Percentiles rank a stretch among this genome's conserved stretches.
phyloP scores from a whole-genome alignment of 2,329 filamentous ascomycete genomes.

The Pyrenophora seminiperda region DNA sequence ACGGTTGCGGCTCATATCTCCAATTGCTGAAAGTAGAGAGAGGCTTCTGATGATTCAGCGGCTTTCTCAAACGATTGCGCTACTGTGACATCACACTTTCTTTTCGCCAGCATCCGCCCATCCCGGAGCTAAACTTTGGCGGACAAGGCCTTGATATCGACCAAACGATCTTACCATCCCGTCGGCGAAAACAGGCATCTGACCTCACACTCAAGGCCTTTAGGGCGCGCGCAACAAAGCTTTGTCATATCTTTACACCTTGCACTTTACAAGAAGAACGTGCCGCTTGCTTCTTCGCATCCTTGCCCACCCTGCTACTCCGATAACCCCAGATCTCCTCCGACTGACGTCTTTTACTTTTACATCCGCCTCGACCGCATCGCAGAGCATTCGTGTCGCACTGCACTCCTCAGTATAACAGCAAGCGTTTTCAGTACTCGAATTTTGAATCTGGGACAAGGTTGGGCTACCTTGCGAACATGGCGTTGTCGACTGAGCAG shows the following conservation, averaged over 20 bases:
- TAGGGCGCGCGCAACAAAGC: too few relatives aligned
- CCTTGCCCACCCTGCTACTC: neutral
- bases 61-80: too few relatives aligned
- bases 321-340: neutral
- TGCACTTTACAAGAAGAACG: neutral
- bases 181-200: constrained; percentile 2
- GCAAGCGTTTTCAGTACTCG: neutral
- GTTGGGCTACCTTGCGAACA: neutral
- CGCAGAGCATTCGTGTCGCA: neutral
- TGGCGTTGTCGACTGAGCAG: constrained; percentile 10
- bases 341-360: neutral
- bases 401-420: neutral
- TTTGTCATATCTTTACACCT: too few relatives aligned
- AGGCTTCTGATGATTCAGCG: too few relatives aligned
- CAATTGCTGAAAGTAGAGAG: too few relatives aligned
- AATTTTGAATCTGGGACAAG: neutral
- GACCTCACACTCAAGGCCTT: neutral
- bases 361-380: neutral
- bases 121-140: constrained; percentile 8
- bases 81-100: constrained; percentile 9
- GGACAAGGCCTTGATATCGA: neutral
- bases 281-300: neutral
- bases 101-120: constrained; percentile 5
- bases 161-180: neutral
- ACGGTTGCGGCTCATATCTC: too few relatives aligned